Base-by-base conservation (phyloP, 495 filamentous ascomycete species). In the Penicillium simplicissimum region DNA sequence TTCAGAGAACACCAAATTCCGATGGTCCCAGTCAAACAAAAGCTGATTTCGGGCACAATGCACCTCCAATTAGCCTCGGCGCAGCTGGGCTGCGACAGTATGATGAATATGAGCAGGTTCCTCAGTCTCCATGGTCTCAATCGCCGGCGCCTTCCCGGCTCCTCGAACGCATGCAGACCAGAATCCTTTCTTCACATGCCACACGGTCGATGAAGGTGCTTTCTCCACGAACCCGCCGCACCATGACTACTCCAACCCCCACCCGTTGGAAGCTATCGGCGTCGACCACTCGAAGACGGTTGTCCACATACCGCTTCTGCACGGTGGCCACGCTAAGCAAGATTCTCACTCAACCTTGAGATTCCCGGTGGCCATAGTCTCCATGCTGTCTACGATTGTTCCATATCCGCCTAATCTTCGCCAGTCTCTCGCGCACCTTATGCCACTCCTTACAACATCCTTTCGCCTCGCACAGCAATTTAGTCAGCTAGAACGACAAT, bases 101-200 rank as follows among this genome's bases (percentile, higher is more conserved):
- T 71, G 92, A 96, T 70, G 93, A 97, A 67, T 96, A 94, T 69
- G 93, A 97, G 73, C 93, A 97, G 75, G 78, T 86, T 49, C 90
- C 92, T 1, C 87, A 88, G 34, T 96, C 93, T 17, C 92, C 93
- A 9, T 97, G 93, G 93, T 91, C 92, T 10, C 93, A 96, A 70
- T 96, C 93, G 4, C 93, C 93, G 8, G 92, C 92, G 8, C 92
- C 93, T 1, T 97, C 93, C 93, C 93, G 4, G 93, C 93, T 4
- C 87, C 94, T 45, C 87, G 91, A 64, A 76, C 87, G 15, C 90
- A 97, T 67, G 86, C 92, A 1, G 79, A 85, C 10, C 88, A 92
- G 47, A 96, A 96, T 70, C 93, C 93, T 3, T 97, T 97, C 67
- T 97, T 97, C 68, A 80, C 83, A 23, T 86, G 83, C 42, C 88